These are phyloP conservation scores for Ustilago xerochloae DNA, from an alignment of 1,284 basidiomycete genomes.

Conservation along the genomic window DNA sequence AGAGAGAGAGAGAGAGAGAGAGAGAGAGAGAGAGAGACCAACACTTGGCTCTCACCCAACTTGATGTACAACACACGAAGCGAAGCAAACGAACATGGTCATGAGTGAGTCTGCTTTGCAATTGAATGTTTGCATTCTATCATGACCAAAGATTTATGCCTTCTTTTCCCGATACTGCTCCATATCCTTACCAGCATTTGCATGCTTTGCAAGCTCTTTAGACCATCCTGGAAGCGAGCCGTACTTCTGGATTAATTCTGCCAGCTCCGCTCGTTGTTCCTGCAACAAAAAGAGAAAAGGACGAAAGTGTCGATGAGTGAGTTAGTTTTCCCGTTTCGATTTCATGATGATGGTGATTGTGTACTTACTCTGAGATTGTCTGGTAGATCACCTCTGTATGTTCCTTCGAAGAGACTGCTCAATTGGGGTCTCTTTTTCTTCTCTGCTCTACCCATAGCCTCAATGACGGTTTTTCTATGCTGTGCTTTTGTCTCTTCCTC, in stretches of 20 bases:
- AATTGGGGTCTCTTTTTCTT: slow-evolving; percentile 77
- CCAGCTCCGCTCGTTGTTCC: slow-evolving; percentile 85
- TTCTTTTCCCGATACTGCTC: slow-evolving; percentile 27
- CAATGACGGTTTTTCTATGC: slow-evolving; percentile 80
- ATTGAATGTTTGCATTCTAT: not conserved
- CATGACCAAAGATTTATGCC: not conserved
- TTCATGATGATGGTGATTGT: too few species aligned
- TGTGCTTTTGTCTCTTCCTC: slow-evolving; percentile 79
- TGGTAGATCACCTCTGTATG: slow-evolving; percentile 72
- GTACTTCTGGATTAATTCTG: slow-evolving; percentile 81
- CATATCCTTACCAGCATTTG: slow-evolving; percentile 80
- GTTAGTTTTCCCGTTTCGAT: too few species aligned
- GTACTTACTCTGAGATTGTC: slow-evolving; percentile 72
- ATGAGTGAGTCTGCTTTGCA: not conserved
- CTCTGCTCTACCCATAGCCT: slow-evolving; percentile 82
- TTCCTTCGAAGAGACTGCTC: slow-evolving; percentile 84
- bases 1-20: too few species aligned
- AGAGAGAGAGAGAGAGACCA: not conserved
- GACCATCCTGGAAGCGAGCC: slow-evolving; percentile 84
- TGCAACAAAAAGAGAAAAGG: too few species aligned
- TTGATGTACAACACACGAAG: not conserved
- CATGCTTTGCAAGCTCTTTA: slow-evolving; percentile 82
- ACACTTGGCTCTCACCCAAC: not conserved
- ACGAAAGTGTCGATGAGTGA: too few species aligned
- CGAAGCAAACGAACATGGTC: too few species aligned